Base-by-base conservation (phyloP, 1,284 basidiomycete genomes). In the Sporisorium reilianum region DNA sequence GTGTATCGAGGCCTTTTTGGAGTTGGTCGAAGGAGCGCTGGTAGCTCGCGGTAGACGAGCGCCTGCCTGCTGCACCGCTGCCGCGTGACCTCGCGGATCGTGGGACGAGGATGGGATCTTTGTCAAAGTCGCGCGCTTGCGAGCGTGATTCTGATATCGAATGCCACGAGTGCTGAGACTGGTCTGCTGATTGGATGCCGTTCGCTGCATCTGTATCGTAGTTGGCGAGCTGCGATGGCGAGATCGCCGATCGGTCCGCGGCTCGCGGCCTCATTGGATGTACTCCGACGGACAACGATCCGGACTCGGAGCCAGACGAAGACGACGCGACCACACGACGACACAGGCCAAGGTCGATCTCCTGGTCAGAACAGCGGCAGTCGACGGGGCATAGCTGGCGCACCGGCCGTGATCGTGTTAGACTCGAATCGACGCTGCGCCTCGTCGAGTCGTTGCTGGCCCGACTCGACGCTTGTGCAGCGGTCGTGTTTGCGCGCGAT, bases 331-430 rank as follows among this genome's bases (percentile, higher is more conserved):
- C 62, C 2, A 63, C 68, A 40, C 73, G 59, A 25, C 73, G 61
- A 53, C 68, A 75, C 28, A 67, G 25, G 7, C 56, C 73, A 10
- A 67, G 54, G 36, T 71, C 61, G 28, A 75, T 64, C 8, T 75
- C 73, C 54, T 71, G 73, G 46, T 75, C 73, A 2, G 73, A 75
- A 51, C 73, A 75, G 44, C 73, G 64, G 42, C 68, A 75, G 25
- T 72, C 68, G n/a, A 49, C 64, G 3, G 73, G 73, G 36, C 68
- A 75, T 34, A 65, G 32, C 34, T 63, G 60, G 14, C 56, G 49
- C 16, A 8, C 34, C 12, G 34, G 18, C 4, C 38, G 40, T 20
- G 51, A 36, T 23, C 51, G 48, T 30, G 38, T 41, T n/a, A 18
- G 16, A 26, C 28, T 51, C 40, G 55, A 57, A 42, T 67, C 50